A percentile compares a stretch with the other conserved stretches of the same genome.
phyloP scores from a whole-genome alignment of 495 filamentous ascomycete genomes.

The Patellaria atrata region DNA sequence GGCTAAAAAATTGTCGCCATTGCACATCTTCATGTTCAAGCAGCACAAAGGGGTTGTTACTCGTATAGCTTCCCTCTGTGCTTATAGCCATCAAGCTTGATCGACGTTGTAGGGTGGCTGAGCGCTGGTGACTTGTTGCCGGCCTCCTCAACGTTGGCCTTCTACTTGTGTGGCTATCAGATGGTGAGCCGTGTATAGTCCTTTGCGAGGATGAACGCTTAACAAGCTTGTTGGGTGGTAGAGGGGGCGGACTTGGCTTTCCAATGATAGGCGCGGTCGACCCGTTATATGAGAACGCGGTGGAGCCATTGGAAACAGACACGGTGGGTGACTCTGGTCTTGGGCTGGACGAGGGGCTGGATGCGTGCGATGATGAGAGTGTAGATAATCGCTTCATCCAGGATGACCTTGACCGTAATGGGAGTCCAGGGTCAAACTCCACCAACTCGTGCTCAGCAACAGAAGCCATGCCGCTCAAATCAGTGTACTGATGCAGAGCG shows the following conservation, averaged over 20 bases:
- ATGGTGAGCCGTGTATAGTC: slow-evolving; percentile 27
- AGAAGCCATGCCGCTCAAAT: slow-evolving; percentile 6
- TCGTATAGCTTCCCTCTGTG: slow-evolving; percentile 11
- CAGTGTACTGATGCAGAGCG: not conserved
- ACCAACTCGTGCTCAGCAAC: slow-evolving; percentile 13
- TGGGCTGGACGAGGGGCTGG: slow-evolving; percentile 50
- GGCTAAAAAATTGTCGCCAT: slow-evolving; percentile 26
- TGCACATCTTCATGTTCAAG: slow-evolving; percentile 9
- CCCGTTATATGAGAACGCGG: slow-evolving; percentile 30
- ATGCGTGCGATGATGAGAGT: slow-evolving; percentile 51
- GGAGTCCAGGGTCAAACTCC: slow-evolving; percentile 30
- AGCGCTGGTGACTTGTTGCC: slow-evolving; percentile 77
- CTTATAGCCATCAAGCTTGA: slow-evolving; percentile 14
- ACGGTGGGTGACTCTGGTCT: slow-evolving; percentile 55
- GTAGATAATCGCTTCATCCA: slow-evolving; percentile 67
- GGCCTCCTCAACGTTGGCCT: slow-evolving; percentile 53
- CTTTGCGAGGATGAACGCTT: slow-evolving; percentile 62
- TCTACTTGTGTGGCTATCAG: slow-evolving; percentile 36
- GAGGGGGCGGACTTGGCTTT: slow-evolving; percentile 32
- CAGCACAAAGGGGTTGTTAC: slow-evolving; percentile 2
- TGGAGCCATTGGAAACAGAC: slow-evolving; percentile 56
- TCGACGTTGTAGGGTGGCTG: slow-evolving; percentile 49
- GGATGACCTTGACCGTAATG: slow-evolving; percentile 45
- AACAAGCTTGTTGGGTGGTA: slow-evolving; percentile 69
- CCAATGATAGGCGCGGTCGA: slow-evolving; percentile 52